Conservation (phyloP, 192 early-diverging fungal genomes). For the Diversispora epigaea region DNA sequence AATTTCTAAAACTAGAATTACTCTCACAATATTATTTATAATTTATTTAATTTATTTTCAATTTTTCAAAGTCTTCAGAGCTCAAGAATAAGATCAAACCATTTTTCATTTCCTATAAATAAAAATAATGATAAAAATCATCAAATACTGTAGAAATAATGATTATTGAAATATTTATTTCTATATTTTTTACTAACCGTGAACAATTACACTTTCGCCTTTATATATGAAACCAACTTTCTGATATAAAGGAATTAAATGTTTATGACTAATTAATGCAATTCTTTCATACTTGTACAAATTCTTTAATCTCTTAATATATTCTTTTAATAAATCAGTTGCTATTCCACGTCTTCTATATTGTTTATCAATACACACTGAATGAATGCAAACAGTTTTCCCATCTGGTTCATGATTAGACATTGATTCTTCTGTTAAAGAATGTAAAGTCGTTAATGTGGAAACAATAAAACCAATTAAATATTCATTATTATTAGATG, state of each 20-base stretch:
- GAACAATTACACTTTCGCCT: slow-evolving; percentile 59
- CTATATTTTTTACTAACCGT: slow-evolving; percentile 43
- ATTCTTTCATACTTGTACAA: slow-evolving; percentile 48
- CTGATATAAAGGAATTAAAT: slow-evolving; percentile 59
- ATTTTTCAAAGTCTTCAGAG: not conserved
- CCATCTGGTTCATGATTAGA: slow-evolving; percentile 58
- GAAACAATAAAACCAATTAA: slow-evolving; percentile 63
- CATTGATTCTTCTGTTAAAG: slow-evolving; percentile 69
- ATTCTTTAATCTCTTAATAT: slow-evolving; percentile 42
- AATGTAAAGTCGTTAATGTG: slow-evolving; percentile 45
- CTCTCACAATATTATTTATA: no score
- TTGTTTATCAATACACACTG: slow-evolving; percentile 55
- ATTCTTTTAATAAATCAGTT: slow-evolving; percentile 45
- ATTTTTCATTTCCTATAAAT: slow-evolving; percentile 28
- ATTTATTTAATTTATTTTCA: no score
- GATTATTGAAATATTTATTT: not conserved
- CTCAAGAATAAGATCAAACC: slow-evolving; percentile 24
- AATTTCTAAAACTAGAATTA: no score
- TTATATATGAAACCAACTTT: slow-evolving; percentile 58
- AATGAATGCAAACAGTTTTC: slow-evolving; percentile 65
- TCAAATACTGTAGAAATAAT: not conserved
- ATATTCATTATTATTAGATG: not conserved
- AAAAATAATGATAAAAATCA: not conserved
- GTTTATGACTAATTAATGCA: slow-evolving; percentile 56
- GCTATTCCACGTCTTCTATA: slow-evolving; percentile 62